Percentiles rank a stretch among this genome's conserved stretches.
Conservation (phyloP, 345 rosid species). For the Tarenaya hassleriana region DNA sequence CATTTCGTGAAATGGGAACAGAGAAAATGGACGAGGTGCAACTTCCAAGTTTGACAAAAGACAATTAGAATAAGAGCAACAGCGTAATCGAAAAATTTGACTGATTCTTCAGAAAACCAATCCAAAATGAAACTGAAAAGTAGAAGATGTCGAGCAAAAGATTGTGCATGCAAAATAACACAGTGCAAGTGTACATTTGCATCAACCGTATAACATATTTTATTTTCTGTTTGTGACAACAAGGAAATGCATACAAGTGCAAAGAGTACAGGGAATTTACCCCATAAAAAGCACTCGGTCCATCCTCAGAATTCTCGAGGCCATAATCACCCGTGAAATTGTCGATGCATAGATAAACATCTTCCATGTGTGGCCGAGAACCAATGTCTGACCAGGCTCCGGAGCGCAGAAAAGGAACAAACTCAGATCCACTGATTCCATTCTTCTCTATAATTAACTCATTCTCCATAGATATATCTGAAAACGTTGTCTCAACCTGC, state of each 20-base stretch:
- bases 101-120: no score
- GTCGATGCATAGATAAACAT: constrained; percentile 65
- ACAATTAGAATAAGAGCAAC: not conserved
- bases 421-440: constrained; percentile 27
- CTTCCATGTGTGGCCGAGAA: constrained; percentile 62
- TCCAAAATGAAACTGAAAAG: no score
- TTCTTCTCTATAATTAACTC: constrained; percentile 32
- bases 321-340: constrained; percentile 55
- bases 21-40: not conserved
- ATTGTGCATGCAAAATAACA: no score
- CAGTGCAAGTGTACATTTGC: no score
- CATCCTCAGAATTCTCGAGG: constrained; percentile 24
- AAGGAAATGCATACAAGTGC: not conserved
- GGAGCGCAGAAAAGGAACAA: constrained; percentile 53
- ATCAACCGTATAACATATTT: no score
- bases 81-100: not conserved
- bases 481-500: constrained; percentile 54
- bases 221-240: not conserved
- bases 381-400: constrained; percentile 84
- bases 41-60: no score
- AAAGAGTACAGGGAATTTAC: constrained; percentile 34
- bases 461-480: constrained; percentile 38
- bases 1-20: not conserved
- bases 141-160: not conserved
- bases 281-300: constrained; percentile 63